A percentile compares a stretch with the other conserved stretches of the same genome.
phyloP scores from a whole-genome alignment of 2,329 filamentous ascomycete genomes.

The Penicillium sp. region DNA sequence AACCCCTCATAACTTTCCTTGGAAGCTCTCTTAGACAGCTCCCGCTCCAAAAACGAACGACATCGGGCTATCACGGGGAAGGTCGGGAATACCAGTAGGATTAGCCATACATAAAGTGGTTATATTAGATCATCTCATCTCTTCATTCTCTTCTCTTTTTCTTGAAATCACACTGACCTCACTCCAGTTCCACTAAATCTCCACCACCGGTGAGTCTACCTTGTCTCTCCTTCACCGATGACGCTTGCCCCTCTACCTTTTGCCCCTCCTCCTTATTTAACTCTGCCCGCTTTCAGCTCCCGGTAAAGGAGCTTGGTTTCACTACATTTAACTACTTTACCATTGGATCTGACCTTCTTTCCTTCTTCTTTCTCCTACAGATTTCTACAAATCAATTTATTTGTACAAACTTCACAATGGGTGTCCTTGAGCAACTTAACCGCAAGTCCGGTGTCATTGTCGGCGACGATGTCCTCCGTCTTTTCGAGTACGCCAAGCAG shows the following conservation, averaged over 20 bases:
- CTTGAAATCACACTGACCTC: conserved; percentile 39
- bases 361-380: conserved; percentile 5
- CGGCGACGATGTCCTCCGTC: conserved; percentile 64
- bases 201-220: conserved; percentile 37
- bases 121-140: conserved; percentile 10
- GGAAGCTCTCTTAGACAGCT: neutral
- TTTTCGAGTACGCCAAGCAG: conserved; percentile 89
- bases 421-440: conserved; percentile 54
- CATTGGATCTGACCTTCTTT: conserved; percentile 6
- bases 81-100: conserved; percentile 10
- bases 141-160: neutral
- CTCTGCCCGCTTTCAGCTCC: conserved; percentile 24
- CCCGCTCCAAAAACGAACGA: neutral
- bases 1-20: neutral
- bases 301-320: conserved; percentile 20
- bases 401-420: conserved; percentile 33
- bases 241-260: conserved; percentile 23
- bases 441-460: conserved; percentile 66
- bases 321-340: conserved; percentile 11
- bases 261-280: conserved; percentile 24
- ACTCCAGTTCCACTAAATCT: conserved; percentile 30
- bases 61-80: conserved; percentile 17
- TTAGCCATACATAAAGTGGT: conserved; percentile 4
- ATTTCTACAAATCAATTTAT: conserved; percentile 1
- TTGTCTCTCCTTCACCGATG: conserved; percentile 22